Conservation (phyloP, 495 filamentous ascomycete genomes). For the Penicillium coprophilum region DNA sequence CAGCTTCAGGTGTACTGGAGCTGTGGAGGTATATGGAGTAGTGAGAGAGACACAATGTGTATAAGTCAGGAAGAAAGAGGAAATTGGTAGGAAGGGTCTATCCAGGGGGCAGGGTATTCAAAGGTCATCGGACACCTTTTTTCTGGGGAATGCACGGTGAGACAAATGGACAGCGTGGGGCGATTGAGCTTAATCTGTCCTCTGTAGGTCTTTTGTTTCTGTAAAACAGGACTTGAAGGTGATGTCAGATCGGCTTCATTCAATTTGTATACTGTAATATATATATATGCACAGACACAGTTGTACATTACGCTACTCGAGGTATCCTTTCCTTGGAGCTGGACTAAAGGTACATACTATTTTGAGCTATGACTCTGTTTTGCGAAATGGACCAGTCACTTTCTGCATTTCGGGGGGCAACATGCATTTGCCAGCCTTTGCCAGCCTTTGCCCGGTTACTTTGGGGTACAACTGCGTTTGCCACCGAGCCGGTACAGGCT, state of each 20-base stretch:
- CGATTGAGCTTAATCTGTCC: background rate
- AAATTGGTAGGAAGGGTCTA: background rate
- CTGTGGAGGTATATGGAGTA: background rate
- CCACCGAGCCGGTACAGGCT: too few relatives aligned
- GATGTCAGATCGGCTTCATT: too few relatives aligned
- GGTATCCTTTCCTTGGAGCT: too few relatives aligned
- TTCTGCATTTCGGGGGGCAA: slow-evolving; percentile 3
- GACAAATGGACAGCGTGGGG: slow-evolving; percentile 12
- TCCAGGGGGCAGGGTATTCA: background rate
- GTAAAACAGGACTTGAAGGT: too few relatives aligned
- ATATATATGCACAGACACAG: too few relatives aligned
- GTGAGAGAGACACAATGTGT: background rate
- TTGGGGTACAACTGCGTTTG: too few relatives aligned
- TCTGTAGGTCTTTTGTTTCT: background rate
- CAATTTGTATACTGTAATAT: too few relatives aligned
- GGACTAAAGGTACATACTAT: too few relatives aligned
- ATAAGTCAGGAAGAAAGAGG: background rate
- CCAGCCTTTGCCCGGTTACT: too few relatives aligned
- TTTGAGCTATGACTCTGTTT: too few relatives aligned
- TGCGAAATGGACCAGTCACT: slow-evolving; percentile 1
- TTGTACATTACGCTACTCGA: too few relatives aligned
- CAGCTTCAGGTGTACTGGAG: background rate
- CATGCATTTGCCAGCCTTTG: too few relatives aligned
- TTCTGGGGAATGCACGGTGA: slow-evolving; percentile 31
- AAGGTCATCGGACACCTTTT: background rate